Evolutionary conservation across 768 basidiomycete genomes (phyloP), one percentile per base, ranked within the genome.

Genomic region (Boletus pseudopeckii): DNA sequence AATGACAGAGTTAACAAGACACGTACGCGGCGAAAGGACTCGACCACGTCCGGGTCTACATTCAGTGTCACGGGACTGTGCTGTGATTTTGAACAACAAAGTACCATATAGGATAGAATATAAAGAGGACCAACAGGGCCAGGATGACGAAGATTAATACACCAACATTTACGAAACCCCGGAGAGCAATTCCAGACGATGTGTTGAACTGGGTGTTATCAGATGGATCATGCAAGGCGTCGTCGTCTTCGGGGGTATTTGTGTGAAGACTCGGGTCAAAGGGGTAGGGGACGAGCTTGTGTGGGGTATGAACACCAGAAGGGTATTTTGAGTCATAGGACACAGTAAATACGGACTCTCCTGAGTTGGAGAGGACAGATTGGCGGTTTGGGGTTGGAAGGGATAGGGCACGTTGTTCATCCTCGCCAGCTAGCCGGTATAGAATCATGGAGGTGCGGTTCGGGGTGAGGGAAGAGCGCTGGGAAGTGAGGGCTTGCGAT

Each of bases 21-120:
- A 63, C 64, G 5, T 18, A 65, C 63, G 30, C 39, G n/a, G 8
- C n/a, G 15, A 39, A 30, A 24, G 10, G 24, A 43, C 11, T 39
- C 41, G 15, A 47, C 38, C 32, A 20, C 24, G 20, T 38, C 40
- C 48, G 15, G 8, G 39, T 39, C 22, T 33, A 40, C 10, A 40
- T 28, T 11, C n/a, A 7, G 22, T n/a, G 26, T 64, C 54, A 65
- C 33, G 26, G 32, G n/a, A 47, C 26, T n/a, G 34, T 34, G 6
- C 18, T 26, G n/a, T 64, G 24, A 1, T 22, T 41, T n/a, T 51
- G 38, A 4, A 55, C 14, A 9, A 39, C 2, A 26, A 48, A 62
- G 54, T 60, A 74, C 60, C 84, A 65, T 60, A 96, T 80, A 4
- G 95, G 94, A 66, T 90, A 95, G 39, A 85, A 82, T 47, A 90